A percentile compares a stretch with the other conserved stretches of the same genome.
Conservation (phyloP, 768 basidiomycete species). For the Lactifluus hygrophoroides region DNA sequence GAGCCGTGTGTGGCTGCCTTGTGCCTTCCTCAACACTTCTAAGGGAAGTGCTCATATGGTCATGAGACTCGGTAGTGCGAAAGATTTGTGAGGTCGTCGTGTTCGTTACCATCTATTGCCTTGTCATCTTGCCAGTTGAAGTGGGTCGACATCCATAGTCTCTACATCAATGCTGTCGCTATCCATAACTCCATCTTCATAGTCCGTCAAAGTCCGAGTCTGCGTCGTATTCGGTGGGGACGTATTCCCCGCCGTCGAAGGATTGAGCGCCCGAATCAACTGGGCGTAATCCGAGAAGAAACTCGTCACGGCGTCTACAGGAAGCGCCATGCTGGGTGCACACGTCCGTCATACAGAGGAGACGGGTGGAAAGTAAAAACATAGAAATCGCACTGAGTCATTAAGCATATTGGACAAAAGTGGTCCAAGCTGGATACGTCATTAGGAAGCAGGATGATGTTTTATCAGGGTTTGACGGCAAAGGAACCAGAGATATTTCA, state of each 20-base stretch:
- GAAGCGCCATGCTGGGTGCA: slow-evolving; percentile 57
- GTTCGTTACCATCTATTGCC: slow-evolving; percentile 38
- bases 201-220: slow-evolving; percentile 26
- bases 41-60: too few species aligned
- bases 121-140: slow-evolving; percentile 10
- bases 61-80: background rate
- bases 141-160: slow-evolving; percentile 20
- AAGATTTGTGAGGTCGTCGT: slow-evolving; percentile 13
- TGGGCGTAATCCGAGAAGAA: slow-evolving; percentile 44
- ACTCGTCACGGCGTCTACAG: slow-evolving; percentile 56
- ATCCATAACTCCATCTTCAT: too few species aligned
- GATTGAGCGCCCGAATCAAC: slow-evolving; percentile 55
- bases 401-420: slow-evolving; percentile 58
- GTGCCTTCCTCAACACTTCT: too few species aligned
- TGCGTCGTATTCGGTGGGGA: slow-evolving; percentile 47
- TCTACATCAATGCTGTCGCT: slow-evolving; percentile 22
- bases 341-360: background rate
- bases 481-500: too few species aligned
- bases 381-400: slow-evolving; percentile 38
- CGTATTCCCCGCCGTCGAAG: slow-evolving; percentile 58
- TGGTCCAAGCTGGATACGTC: slow-evolving; percentile 33
- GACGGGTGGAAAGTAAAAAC: background rate
- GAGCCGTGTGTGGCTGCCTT: too few species aligned
- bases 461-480: too few species aligned
- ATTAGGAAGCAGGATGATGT: slow-evolving; percentile 3